Evolutionary conservation across 148 eudicot species (phyloP), one percentile per base, ranked within the genome.

Genomic region (Vaccinium darrowii): DNA sequence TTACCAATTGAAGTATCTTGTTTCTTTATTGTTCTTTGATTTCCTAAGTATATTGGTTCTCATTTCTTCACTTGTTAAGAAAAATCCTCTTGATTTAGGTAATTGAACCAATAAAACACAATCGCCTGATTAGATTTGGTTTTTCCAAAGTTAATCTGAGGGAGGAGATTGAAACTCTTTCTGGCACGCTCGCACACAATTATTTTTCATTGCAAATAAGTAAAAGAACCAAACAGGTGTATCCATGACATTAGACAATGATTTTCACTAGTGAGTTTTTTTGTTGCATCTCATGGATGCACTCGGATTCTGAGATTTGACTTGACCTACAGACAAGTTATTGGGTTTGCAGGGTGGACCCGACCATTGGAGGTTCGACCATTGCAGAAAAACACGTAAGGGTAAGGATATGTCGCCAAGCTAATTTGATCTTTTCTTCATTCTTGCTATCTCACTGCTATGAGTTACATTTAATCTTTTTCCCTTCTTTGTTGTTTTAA

Each of bases 331-430:
- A 88, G 89, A 80, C 84, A 78, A 84, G 89, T 84, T 86, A 86
- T 81, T 88, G 88, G 90, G 62, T 88, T 80, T 88, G 90, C 88
- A 88, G 88, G 82, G 84, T 83, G 12, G 90, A 88, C 58, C 88
- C 88, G 50, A 63, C 84, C 25, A 80, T 80, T 23, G 75, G 86
- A 49, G 83, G 75, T 10, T 81, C 75, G 0, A n/a, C 83, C 21
- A 6, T 65, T n/a, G 84, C 62, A 47, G 84, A 88, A 83, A 86
- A 86, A 65, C 82, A 72, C 49, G 67, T 75, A 73, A 83, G 88
- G 84, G 89, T 85, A 82, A 72, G 78, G 18, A 13, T 23, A 81
- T n/a, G 39, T 63, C 9, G 7, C 73, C 21, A 81, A 81, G 56
- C 9, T 39, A 8, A 21, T 43, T 47, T 36, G 11, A 13, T 63